phyloP scores from a whole-genome alignment of 208 protist species.

The Leptomonas pyrrhocoris region DNA sequence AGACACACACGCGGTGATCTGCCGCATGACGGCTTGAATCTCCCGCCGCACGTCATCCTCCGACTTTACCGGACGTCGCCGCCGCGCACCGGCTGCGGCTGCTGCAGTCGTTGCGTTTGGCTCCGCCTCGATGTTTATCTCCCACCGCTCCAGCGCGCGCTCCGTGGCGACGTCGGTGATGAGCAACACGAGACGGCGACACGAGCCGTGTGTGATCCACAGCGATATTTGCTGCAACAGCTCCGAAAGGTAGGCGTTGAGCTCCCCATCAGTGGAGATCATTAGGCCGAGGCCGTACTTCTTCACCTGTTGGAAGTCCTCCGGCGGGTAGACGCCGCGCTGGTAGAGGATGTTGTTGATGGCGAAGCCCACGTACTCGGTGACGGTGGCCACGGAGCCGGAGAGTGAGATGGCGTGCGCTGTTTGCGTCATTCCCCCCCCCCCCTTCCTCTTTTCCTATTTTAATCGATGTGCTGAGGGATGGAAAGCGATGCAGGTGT shows the following conservation, averaged over 20 bases:
- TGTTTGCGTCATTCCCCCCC: constrained; percentile 40
- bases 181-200: constrained; percentile 96
- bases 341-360: constrained; percentile 96
- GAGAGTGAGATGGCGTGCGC: constrained; percentile 93
- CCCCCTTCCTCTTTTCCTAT: not conserved
- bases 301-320: constrained; percentile 92
- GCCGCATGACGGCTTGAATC: constrained; percentile 96
- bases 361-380: constrained; percentile 97
- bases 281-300: constrained; percentile 97
- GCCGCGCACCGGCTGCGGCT: not conserved
- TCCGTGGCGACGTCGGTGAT: constrained; percentile 69
- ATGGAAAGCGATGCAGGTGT: too few relatives aligned
- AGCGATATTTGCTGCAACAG: constrained; percentile 94
- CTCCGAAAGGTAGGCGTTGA: constrained; percentile 95
- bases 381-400: constrained; percentile 96
- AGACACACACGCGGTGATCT: constrained; percentile 97
- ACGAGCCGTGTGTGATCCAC: constrained; percentile 90
- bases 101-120: not conserved
- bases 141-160: constrained; percentile 95
- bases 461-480: too few relatives aligned
- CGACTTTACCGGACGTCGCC: constrained; percentile 14
- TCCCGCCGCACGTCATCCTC: constrained; percentile 93
- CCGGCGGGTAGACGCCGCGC: constrained; percentile 97
- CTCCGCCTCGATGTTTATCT: constrained; percentile 87
- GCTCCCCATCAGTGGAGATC: constrained; percentile 93